A percentile compares a stretch with the other conserved stretches of the same genome.
phyloP scores from a whole-genome alignment of 306 rosid species.

The Spatholobus suberectus region DNA sequence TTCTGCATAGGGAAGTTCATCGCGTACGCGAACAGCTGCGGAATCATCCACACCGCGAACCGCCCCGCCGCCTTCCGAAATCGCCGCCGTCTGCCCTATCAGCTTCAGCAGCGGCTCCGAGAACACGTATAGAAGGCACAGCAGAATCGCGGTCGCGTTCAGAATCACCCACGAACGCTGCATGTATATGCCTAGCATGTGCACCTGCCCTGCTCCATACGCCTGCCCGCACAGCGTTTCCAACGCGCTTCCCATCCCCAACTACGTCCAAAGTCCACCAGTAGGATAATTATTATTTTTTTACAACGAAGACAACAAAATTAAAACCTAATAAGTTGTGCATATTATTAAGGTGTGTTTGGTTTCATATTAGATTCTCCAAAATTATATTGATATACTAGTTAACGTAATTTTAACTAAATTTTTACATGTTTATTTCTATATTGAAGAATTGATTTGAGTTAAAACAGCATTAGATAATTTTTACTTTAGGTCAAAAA shows the following conservation, averaged over 20 bases:
- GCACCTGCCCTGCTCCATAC: constrained; percentile 72
- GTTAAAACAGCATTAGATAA: too few relatives aligned
- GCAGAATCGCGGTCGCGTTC: constrained; percentile 46
- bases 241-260: constrained; percentile 95
- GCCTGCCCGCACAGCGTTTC: constrained; percentile 97
- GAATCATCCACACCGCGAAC: constrained; percentile 84
- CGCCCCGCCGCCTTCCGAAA: constrained; percentile 78
- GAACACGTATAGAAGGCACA: constrained; percentile 62
- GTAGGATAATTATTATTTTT: too few relatives aligned
- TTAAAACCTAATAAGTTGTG: too few relatives aligned
- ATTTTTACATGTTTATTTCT: too few relatives aligned
- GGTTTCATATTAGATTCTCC: too few relatives aligned
- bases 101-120: constrained; percentile 52
- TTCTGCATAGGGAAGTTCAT: constrained; percentile 75
- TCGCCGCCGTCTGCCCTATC: constrained; percentile 72
- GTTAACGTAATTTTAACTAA: too few relatives aligned
- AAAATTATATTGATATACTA: too few relatives aligned
- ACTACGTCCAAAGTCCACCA: constrained; percentile 36
- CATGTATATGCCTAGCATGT: constrained; percentile 89
- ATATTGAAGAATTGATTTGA: too few relatives aligned
- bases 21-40: constrained; percentile 89
- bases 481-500: too few relatives aligned
- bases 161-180: constrained; percentile 91
- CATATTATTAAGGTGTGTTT: too few relatives aligned
- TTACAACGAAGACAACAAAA: too few relatives aligned